Evolutionary conservation across 140 eudicot species (phyloP).

Genomic region (Cichorium intybus): DNA sequence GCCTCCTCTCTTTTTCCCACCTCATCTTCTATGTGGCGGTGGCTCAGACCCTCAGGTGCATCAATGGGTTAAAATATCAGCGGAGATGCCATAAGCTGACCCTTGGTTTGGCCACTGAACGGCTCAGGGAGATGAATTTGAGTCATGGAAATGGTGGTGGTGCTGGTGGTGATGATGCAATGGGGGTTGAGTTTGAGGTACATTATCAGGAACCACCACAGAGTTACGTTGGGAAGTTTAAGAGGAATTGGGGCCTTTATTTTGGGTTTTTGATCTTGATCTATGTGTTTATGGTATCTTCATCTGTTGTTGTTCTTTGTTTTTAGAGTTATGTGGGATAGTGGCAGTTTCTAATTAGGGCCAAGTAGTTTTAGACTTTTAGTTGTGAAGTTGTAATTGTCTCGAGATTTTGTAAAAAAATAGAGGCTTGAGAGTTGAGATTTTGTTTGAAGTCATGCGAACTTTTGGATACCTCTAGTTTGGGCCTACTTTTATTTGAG

Average conservation of each 20-base stretch:
- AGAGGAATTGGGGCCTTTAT: constrained; percentile 78
- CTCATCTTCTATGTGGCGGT: constrained; percentile 79
- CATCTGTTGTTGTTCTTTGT: constrained; percentile 76
- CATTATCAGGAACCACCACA: constrained; percentile 80
- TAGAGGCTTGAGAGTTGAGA: neutral
- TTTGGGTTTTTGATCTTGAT: constrained; percentile 74
- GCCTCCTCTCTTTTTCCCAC: constrained; percentile 54
- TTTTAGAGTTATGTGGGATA: too few species aligned
- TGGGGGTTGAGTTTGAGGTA: constrained; percentile 56
- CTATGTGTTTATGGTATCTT: constrained; percentile 70
- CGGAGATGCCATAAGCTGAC: constrained; percentile 80
- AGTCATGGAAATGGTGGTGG: constrained; percentile 3
- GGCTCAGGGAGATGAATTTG: constrained; percentile 49
- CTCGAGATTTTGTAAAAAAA: neutral
- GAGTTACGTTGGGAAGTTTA: constrained; percentile 75
- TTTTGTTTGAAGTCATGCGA: too few species aligned
- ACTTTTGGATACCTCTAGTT: neutral
- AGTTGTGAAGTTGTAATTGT: neutral
- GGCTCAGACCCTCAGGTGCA: constrained; percentile 81
- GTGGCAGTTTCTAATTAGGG: too few species aligned
- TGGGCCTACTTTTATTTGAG: too few species aligned
- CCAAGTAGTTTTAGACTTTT: too few species aligned
- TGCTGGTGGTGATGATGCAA: constrained; percentile 20
- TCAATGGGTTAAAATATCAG: constrained; percentile 85
- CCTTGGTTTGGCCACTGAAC: constrained; percentile 68